Evolutionary conservation across 305 asterid genomes (phyloP).

Genomic region (Plantago coronopus): DNA sequence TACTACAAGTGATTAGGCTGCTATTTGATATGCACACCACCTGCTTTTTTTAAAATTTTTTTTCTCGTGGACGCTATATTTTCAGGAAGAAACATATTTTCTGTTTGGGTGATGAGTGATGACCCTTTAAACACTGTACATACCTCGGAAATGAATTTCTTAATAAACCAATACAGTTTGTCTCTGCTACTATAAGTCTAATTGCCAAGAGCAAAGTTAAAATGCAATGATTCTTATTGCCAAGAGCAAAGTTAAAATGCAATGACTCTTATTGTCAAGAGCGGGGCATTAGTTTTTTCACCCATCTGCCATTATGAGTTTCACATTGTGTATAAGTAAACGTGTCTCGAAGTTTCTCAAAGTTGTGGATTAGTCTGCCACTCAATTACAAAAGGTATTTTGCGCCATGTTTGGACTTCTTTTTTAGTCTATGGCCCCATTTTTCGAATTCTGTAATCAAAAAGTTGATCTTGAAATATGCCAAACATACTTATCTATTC

Average conservation of each 20-base stretch:
- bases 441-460: neutral
- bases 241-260: neutral
- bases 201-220: neutral
- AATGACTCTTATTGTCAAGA: neutral
- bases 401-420: neutral
- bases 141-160: neutral
- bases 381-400: neutral
- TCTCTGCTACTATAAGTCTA: neutral
- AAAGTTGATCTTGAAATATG: slow-evolving; percentile 4
- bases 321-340: too few species aligned
- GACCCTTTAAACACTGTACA: neutral
- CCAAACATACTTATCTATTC: slow-evolving; percentile 8
- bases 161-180: neutral
- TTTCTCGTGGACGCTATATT: neutral
- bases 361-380: neutral
- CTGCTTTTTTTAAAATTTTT: neutral
- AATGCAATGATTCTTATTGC: neutral
- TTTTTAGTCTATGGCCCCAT: neutral
- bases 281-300: too few species aligned
- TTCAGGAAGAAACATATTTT: neutral
- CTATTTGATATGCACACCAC: neutral
- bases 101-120: neutral
- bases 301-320: too few species aligned
- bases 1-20: neutral
- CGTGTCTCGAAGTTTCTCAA: neutral